phyloP scores from a whole-genome alignment of 2,329 filamentous ascomycete species.

The Escovopsis sp. region DNA sequence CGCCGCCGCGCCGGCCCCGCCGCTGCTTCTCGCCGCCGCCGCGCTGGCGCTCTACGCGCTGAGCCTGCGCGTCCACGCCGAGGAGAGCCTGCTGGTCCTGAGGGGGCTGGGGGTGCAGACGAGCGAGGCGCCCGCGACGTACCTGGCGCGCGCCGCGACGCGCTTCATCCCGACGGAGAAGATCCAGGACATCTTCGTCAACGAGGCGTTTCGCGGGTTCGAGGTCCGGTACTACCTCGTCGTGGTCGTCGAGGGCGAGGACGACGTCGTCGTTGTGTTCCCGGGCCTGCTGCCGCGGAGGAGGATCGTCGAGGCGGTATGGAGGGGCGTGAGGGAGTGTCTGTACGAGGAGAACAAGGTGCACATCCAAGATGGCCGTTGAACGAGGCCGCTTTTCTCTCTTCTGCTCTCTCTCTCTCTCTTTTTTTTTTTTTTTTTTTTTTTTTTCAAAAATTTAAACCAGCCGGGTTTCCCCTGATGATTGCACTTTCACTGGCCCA shows the following conservation, averaged over 20 bases:
- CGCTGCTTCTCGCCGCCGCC: conserved; percentile 25
- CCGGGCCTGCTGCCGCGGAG: conserved; percentile 62
- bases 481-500: no score
- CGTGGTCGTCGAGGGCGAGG: conserved; percentile 79
- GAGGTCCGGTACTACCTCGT: conserved; percentile 81
- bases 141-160: conserved; percentile 36
- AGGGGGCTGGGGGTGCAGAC: conserved; percentile 86
- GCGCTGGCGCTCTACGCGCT: conserved; percentile 27
- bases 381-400: no score
- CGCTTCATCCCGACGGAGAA: conserved; percentile 73
- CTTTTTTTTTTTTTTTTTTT: no score
- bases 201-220: conserved; percentile 88
- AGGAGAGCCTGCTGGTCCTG: conserved; percentile 80
- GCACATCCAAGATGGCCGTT: conserved; percentile 4
- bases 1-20: conserved; percentile 22
- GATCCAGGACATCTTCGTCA: conserved; percentile 86
- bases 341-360: conserved; percentile 45
- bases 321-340: conserved; percentile 72
- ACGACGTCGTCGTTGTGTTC: conserved; percentile 88
- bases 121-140: conserved; percentile 46
- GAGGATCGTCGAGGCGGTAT: conserved; percentile 70
- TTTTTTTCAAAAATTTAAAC: no score
- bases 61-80: conserved; percentile 34
- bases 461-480: no score
- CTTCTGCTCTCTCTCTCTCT: no score